Evolutionary conservation across 768 basidiomycete genomes (phyloP), one percentile per base, ranked within the genome.

Genomic region (Tephrocybe sp.): DNA sequence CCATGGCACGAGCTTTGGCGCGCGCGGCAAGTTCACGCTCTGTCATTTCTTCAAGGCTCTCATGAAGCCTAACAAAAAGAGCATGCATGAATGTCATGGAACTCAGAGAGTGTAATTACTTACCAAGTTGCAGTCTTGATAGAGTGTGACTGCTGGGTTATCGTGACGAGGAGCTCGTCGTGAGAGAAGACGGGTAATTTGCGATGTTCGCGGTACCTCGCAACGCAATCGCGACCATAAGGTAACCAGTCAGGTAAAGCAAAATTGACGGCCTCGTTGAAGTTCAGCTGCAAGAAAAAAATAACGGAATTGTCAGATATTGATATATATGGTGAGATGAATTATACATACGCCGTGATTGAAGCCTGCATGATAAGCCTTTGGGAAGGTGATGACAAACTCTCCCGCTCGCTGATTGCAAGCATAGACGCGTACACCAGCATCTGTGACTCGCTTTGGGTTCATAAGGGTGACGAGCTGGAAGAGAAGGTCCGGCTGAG

Each of bases 211-310:
- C 91, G 84, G 66, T 99, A 98, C 36, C 91, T 81, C 61, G 85
- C 78, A 11, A 94, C 92, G 62, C 93, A 97, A 49, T 89, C 89
- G 33, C 88, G 79, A 29, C 91, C 97, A 55, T 80, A 83, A 7
- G 86, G 74, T 39, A 98, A 72, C 97, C 97, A 99, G 64, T 97
- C 93, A 21, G 94, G 91, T 22, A 97, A 74, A 10, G 97, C 95
- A 61, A 98, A 98, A 67, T 99, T 98, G 61, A 98, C 95, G 3
- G 95, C 97, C 72, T 98, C 97, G 65, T 97, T 97, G 74, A 97
- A 94, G 70, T 99, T 99, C 61, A 98, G 72, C 94, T 97, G 60
- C 15, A 61, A 47, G 42, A 44, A 5, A 51, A 42, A 42, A 45
- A 24, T 27, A 3, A 63, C 61, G 54, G 49, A 61, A 57, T 55